A percentile compares a stretch with the other conserved stretches of the same genome.
phyloP scores from a whole-genome alignment of 495 filamentous ascomycete species.

The Gamarada debralockiae region DNA sequence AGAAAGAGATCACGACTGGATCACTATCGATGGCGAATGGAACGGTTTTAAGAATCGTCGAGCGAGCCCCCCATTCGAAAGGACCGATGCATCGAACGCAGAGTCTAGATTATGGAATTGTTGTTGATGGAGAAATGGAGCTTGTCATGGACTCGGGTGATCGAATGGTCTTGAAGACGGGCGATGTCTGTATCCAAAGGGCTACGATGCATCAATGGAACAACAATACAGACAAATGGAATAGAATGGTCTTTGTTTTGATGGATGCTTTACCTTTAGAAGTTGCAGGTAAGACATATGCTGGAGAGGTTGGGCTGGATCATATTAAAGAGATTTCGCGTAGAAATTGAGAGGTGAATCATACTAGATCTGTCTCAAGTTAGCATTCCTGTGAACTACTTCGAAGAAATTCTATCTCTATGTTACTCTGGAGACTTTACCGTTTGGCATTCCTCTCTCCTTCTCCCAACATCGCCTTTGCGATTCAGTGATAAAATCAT shows the following conservation, averaged over 20 bases:
- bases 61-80: not conserved
- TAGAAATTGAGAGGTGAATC: too few species aligned
- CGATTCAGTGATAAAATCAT: too few species aligned
- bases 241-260: not conserved
- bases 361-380: too few species aligned
- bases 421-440: too few species aligned
- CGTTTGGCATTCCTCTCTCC: too few species aligned
- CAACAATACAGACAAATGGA: not conserved
- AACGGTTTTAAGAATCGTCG: not conserved
- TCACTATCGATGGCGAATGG: not conserved
- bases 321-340: not conserved
- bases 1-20: not conserved
- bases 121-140: conserved; percentile 67
- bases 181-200: conserved; percentile 30
- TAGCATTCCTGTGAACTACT: too few species aligned
- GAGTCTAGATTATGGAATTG: conserved; percentile 69
- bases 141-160: conserved; percentile 59
- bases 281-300: not conserved
- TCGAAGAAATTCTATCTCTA: too few species aligned
- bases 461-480: too few species aligned
- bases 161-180: conserved; percentile 45
- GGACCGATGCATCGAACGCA: conserved; percentile 64
- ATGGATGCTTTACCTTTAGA: not conserved
- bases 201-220: not conserved
- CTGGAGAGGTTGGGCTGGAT: not conserved